Evolutionary conservation across 208 protist species (phyloP).

Genomic region (Crithidia expoeki): DNA sequence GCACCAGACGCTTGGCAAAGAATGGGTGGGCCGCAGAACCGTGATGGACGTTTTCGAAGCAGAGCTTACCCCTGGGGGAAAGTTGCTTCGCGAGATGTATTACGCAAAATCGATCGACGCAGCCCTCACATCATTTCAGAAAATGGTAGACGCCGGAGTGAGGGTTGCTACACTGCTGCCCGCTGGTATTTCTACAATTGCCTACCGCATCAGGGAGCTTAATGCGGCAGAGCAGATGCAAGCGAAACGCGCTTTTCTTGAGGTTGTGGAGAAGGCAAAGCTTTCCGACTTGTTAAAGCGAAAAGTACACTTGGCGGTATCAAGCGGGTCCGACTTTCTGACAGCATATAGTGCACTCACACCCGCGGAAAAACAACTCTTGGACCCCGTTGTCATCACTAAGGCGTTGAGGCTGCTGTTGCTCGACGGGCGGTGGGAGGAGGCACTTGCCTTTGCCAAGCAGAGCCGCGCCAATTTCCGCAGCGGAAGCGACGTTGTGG

Average conservation of each 20-base stretch:
- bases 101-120: constrained; percentile 19
- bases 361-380: constrained; percentile 19
- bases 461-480: constrained; percentile 42
- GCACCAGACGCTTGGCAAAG: constrained; percentile 63
- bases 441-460: constrained; percentile 62
- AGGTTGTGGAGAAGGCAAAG: constrained; percentile 29
- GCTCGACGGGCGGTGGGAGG: constrained; percentile 54
- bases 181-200: constrained; percentile 23
- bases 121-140: constrained; percentile 22
- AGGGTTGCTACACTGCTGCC: constrained; percentile 27
- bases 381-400: constrained; percentile 35
- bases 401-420: constrained; percentile 40
- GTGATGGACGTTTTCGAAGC: constrained; percentile 10
- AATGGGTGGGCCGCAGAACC: constrained; percentile 54
- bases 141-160: constrained; percentile 29
- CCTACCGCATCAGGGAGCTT: constrained; percentile 21
- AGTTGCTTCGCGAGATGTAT: constrained; percentile 36
- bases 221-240: constrained; percentile 16
- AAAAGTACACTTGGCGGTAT: constrained; percentile 34
- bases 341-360: constrained; percentile 31
- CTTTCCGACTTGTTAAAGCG: constrained; percentile 26
- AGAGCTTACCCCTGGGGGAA: constrained; percentile 18
- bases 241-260: constrained; percentile 21
- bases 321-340: constrained; percentile 34
- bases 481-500: constrained; percentile 46